Evolutionary conservation across 768 basidiomycete genomes (phyloP).

Genomic region (Mycena capillaripes): DNA sequence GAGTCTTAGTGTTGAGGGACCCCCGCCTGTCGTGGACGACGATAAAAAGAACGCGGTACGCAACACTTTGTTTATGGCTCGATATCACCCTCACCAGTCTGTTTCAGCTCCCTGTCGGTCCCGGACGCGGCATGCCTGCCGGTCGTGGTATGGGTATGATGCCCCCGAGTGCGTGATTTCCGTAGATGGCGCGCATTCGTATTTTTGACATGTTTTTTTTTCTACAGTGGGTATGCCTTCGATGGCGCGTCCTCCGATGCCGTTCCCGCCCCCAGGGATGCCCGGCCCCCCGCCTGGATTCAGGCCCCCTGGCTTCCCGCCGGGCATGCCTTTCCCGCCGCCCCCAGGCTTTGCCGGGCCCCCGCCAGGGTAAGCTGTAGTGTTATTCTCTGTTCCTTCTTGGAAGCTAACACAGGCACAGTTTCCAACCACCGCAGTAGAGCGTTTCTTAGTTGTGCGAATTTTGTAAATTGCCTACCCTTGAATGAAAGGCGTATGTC

Average conservation of each 20-base stretch:
- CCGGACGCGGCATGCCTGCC: conserved; percentile 95
- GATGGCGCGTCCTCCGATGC: conserved; percentile 78
- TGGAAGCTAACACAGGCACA: conserved; percentile 28
- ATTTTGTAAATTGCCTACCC: conserved; percentile 20
- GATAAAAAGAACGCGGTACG: conserved; percentile 88
- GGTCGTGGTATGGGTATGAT: conserved; percentile 98
- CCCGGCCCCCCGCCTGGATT: conserved; percentile 90
- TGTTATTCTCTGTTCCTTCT: conserved; percentile 16
- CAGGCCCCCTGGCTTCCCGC: conserved; percentile 87
- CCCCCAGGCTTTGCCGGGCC: conserved; percentile 87
- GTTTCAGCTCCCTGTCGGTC: conserved; percentile 83
- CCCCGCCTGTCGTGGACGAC: conserved; percentile 91
- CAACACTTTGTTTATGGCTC: conserved; percentile 30
- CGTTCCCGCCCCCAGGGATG: conserved; percentile 82
- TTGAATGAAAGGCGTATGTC: conserved; percentile 20
- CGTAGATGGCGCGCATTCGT: conserved; percentile 26
- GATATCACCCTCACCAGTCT: conserved; percentile 3
- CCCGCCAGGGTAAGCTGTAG: conserved; percentile 80
- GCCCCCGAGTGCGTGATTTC: conserved; percentile 76
- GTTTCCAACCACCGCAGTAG: conserved; percentile 68
- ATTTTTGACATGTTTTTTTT: conserved; percentile 30
- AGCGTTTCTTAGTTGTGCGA: conserved; percentile 25
- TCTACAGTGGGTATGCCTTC: conserved; percentile 70
- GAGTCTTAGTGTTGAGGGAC: conserved; percentile 94
- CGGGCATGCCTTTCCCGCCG: conserved; percentile 84